Evolutionary conservation across 768 basidiomycete species (phyloP).

Genomic region (Lentinula edodes): DNA sequence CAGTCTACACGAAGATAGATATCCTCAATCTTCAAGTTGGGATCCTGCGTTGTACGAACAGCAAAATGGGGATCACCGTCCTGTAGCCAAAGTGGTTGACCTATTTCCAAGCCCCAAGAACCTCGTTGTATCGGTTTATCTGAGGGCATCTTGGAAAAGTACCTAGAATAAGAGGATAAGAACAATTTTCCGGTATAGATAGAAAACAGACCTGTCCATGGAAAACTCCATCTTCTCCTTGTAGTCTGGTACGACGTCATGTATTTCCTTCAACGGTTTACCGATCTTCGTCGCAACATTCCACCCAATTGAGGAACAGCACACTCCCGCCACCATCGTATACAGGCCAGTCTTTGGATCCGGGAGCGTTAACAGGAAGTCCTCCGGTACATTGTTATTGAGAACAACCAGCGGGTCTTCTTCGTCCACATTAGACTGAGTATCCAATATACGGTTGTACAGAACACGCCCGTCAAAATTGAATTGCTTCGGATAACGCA

Average conservation of each 20-base stretch:
- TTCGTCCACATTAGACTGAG: constrained; percentile 19
- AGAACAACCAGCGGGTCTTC: constrained; percentile 36
- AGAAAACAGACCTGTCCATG: constrained; percentile 36
- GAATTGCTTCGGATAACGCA: constrained; percentile 53
- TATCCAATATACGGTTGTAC: constrained; percentile 35
- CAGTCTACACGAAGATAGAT: constrained; percentile 47
- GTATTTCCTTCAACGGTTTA: constrained; percentile 38
- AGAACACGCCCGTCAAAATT: constrained; percentile 29
- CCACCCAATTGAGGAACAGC: constrained; percentile 46
- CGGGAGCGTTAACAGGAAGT: constrained; percentile 38
- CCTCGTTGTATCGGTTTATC: constrained; percentile 48
- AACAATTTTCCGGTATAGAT: background rate
- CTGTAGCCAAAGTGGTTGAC: constrained; percentile 42
- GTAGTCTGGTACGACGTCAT: constrained; percentile 43
- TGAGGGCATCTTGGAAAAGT: constrained; percentile 40
- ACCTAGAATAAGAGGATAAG: constrained; percentile 21
- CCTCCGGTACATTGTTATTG: constrained; percentile 48
- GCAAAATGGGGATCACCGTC: constrained; percentile 30
- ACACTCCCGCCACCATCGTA: constrained; percentile 37
- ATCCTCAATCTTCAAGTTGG: constrained; percentile 31
- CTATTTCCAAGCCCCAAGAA: constrained; percentile 48
- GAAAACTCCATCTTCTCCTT: constrained; percentile 43
- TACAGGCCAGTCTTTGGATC: constrained; percentile 40
- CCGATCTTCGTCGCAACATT: constrained; percentile 43
- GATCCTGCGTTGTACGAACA: constrained; percentile 25